Percentiles rank a stretch among this genome's conserved stretches.
phyloP scores from a whole-genome alignment of 805 yeast genomes.

The Hyphopichia homilentoma region DNA sequence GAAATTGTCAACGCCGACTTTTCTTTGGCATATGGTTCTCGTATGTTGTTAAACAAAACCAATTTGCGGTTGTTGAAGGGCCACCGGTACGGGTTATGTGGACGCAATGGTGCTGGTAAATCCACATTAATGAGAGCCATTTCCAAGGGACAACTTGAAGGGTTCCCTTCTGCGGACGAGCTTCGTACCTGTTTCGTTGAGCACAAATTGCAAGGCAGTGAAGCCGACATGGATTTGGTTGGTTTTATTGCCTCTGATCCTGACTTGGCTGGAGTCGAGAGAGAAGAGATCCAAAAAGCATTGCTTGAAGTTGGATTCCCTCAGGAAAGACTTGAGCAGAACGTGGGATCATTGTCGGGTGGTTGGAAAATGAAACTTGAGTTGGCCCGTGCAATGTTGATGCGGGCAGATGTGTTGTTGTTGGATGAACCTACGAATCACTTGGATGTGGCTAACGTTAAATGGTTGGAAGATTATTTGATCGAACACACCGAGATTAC shows the following conservation, averaged over 20 bases:
- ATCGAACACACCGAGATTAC: conserved; percentile 82
- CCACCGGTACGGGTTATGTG: conserved; percentile 96
- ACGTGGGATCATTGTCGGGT: conserved; percentile 93
- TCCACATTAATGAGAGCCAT: conserved; percentile 96
- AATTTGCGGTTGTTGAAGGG: conserved; percentile 84
- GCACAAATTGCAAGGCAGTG: conserved; percentile 93
- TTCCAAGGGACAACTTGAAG: conserved; percentile 94
- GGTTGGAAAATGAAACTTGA: conserved; percentile 99
- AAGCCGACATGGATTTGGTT: conserved; percentile 86
- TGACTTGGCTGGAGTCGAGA: conserved; percentile 61
- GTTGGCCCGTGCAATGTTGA: conserved; percentile 97
- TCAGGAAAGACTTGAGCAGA: conserved; percentile 82
- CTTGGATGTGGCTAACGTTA: conserved; percentile 89
- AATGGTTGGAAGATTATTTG: conserved; percentile 90
- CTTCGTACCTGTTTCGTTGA: conserved; percentile 94
- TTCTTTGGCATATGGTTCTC: conserved; percentile 94
- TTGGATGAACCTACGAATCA: conserved; percentile 99
- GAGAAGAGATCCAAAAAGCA: conserved; percentile 71
- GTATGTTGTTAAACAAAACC: conserved; percentile 94
- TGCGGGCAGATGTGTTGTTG: conserved; percentile 92
- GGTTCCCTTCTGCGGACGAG: conserved; percentile 87
- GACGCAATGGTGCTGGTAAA: conserved; percentile 98
- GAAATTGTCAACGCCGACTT: conserved; percentile 93
- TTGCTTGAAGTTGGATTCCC: conserved; percentile 86
- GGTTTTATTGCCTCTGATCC: conserved; percentile 87